phyloP scores from a whole-genome alignment of 108 stramenopile species.

The Schizochytrium sp. region DNA sequence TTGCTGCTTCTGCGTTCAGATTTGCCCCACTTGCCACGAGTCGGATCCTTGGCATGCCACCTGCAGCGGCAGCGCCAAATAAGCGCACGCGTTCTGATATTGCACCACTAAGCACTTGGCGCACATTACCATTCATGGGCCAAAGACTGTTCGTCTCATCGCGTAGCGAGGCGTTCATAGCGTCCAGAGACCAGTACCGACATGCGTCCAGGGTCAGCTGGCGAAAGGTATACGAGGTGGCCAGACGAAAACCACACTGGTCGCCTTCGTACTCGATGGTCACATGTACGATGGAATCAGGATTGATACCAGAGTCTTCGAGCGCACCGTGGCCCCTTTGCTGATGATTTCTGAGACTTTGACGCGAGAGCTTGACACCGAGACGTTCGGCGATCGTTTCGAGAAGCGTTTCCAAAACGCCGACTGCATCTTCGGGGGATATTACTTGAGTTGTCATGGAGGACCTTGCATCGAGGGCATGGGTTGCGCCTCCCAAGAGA shows the following conservation, averaged over 20 bases:
- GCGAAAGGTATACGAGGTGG: neutral
- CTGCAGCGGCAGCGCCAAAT: neutral
- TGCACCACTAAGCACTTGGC: neutral
- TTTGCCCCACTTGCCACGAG: neutral
- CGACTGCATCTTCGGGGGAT: neutral
- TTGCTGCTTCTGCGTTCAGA: no score
- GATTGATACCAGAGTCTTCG: neutral
- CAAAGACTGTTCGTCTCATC: neutral
- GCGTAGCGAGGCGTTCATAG: neutral
- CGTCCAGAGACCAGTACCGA: neutral
- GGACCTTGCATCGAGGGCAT: no score
- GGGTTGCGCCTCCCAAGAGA: no score
- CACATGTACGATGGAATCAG: neutral
- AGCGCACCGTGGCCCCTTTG: no score
- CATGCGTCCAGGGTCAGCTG: neutral
- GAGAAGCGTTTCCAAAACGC: neutral
- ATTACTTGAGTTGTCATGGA: neutral
- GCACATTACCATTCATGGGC: neutral
- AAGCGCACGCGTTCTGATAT: neutral
- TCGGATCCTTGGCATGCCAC: neutral
- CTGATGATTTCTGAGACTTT: no score
- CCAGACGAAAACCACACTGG: neutral
- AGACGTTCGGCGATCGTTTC: neutral
- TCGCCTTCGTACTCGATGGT: neutral
- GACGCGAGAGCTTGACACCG: neutral